Evolutionary conservation across 1,139 yeast species (phyloP).

Genomic region (Keqinozyma sinolaborantium): DNA sequence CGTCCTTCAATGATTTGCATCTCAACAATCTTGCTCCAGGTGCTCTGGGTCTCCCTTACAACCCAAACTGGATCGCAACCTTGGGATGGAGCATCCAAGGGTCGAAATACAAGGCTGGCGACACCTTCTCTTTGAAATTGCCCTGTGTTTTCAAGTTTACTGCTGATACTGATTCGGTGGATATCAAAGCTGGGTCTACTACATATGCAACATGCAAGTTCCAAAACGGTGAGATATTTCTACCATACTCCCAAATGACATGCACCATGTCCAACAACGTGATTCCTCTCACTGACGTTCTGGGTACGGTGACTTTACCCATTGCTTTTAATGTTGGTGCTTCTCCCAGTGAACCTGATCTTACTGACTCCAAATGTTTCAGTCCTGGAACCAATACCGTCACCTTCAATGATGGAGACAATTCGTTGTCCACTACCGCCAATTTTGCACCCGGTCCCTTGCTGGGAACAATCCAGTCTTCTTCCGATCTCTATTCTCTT

Average conservation of each 20-base stretch:
- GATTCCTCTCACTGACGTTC: slow-evolving; percentile 9
- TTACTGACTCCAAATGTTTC: slow-evolving; percentile 16
- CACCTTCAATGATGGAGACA: slow-evolving; percentile 24
- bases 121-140: slow-evolving; percentile 26
- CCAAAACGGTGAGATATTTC: slow-evolving; percentile 19
- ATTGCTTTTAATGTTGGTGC: slow-evolving; percentile 25
- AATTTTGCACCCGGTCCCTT: slow-evolving; percentile 8
- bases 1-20: slow-evolving; percentile 5
- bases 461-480: background rate
- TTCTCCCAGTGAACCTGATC: slow-evolving; percentile 16
- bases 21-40: background rate
- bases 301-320: slow-evolving; percentile 24
- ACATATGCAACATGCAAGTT: slow-evolving; percentile 25
- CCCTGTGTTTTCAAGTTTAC: slow-evolving; percentile 32
- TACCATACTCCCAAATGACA: slow-evolving; percentile 18
- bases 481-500: background rate
- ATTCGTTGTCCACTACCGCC: slow-evolving; percentile 14
- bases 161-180: slow-evolving; percentile 10
- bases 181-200: slow-evolving; percentile 14
- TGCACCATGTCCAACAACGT: slow-evolving; percentile 20
- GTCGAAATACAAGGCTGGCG: slow-evolving; percentile 20
- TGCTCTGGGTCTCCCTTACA: slow-evolving; percentile 9
- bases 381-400: slow-evolving; percentile 22
- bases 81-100: slow-evolving; percentile 22
- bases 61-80: slow-evolving; percentile 23